Evolutionary conservation across 441 rosid species (phyloP).

Genomic region (Pelargonium exstipulatum): DNA sequence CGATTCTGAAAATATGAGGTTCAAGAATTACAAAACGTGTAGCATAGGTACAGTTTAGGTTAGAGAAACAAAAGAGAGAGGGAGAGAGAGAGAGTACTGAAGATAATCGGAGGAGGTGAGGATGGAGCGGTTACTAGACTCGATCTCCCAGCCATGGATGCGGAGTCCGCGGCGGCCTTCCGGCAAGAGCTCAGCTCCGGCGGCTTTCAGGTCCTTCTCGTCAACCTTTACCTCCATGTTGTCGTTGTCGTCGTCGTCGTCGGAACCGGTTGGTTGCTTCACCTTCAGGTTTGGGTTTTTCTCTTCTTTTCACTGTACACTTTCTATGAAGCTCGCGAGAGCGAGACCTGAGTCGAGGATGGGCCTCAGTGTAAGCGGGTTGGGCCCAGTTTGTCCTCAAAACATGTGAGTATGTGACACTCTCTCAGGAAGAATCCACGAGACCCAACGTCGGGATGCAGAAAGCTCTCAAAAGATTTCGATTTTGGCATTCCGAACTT

Average conservation of each 20-base stretch:
- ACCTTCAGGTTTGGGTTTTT: not conserved
- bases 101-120: slow-evolving; percentile 59
- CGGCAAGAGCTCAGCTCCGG: slow-evolving; percentile 64
- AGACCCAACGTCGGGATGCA: too few relatives aligned
- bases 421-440: too few relatives aligned
- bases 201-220: slow-evolving; percentile 63
- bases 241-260: not conserved
- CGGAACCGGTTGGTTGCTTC: not conserved
- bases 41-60: not conserved
- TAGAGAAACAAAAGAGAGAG: not conserved
- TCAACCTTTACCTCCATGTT: slow-evolving; percentile 60
- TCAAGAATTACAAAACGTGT: not conserved
- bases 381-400: too few relatives aligned
- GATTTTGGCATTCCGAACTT: too few relatives aligned
- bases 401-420: too few relatives aligned
- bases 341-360: not conserved
- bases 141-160: slow-evolving; percentile 82
- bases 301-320: not conserved
- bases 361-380: too few relatives aligned
- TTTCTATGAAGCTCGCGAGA: not conserved
- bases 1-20: not conserved
- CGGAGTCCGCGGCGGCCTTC: slow-evolving; percentile 64
- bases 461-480: too few relatives aligned
- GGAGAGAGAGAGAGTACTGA: slow-evolving; percentile 35
- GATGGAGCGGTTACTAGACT: slow-evolving; percentile 62